Evolutionary conservation across 176 grass and related monocot species (phyloP), one percentile per base, ranked within the genome.

Genomic region (Triticum timopheevii): DNA sequence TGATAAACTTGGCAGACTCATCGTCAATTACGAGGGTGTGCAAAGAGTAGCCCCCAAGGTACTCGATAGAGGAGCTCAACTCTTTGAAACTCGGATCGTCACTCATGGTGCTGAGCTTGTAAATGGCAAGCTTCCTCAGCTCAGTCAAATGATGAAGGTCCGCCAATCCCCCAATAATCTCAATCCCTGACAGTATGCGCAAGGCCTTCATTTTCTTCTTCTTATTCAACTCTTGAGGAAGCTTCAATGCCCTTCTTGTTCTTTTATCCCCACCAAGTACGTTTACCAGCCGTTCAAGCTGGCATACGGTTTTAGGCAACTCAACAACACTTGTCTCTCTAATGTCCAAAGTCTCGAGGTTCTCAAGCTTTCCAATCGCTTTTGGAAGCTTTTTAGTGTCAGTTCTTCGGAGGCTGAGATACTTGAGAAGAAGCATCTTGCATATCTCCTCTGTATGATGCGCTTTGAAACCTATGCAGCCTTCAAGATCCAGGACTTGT

Each of bases 401-500:
- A 16, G 2, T 74, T 74, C 13, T 28, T 47, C 71, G 40, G 7
- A 74, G 71, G 40, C 71, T 74, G 71, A 74, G 40, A 74, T 74
- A 74, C 71, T 74, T 74, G 3, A 74, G 71, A 17, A 74, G 22
- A 24, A 74, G 40, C 71, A 74, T 74, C 13, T 28, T 74, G 71
- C 71, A 74, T 74, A 74, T 74, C 40, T 74, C 23, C 0, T 25
- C 8, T 2, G 3, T 42, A 17, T 74, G 71, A 4, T 74, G 71
- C 0, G 1, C 6, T 49, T 28, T 74, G 23, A 74, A 74, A 74
- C 7, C 71, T 0, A 3, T 74, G 22, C 71, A 74, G 2, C 40
- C 71, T 28, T 74, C 71, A 74, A 74, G 71, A 49, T 74, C 71
- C 2, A 74, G 40, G 23, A 74, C 71, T 25, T 74, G 71, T 17